These are phyloP conservation scores for Populus hybrid DNA, from an alignment of 441 rosid genomes.

Conservation along the genomic window DNA sequence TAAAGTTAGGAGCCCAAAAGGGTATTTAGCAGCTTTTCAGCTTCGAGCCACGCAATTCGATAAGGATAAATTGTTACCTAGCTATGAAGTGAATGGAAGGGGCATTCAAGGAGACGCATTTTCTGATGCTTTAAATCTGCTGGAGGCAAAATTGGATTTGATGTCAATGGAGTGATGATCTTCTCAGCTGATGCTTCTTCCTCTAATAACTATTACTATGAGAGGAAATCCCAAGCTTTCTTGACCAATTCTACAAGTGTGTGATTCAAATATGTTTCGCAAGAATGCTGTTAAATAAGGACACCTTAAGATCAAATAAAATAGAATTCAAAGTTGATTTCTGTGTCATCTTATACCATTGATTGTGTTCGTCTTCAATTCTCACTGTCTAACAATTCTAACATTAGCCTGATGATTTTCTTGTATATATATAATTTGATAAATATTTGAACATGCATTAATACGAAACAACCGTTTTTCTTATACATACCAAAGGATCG, in stretches of 20 bases:
- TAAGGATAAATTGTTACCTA: conserved; percentile 38
- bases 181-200: conserved; percentile 52
- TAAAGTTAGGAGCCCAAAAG: no score
- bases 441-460: no score
- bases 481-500: no score
- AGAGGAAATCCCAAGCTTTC: conserved; percentile 51
- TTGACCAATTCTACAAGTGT: conserved; percentile 41
- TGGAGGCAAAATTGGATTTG: conserved; percentile 36
- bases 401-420: no score
- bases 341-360: no score
- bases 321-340: no score
- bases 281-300: no score
- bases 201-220: conserved; percentile 17
- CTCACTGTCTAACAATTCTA: no score
- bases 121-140: conserved; percentile 38
- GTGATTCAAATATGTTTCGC: not conserved
- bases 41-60: conserved; percentile 35
- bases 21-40: conserved; percentile 29
- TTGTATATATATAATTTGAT: no score
- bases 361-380: no score
- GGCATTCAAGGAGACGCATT: conserved; percentile 59
- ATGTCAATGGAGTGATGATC: conserved; percentile 54
- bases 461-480: no score
- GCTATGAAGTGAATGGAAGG: conserved; percentile 56
- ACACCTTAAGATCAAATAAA: no score